Evolutionary conservation across 176 grass and related monocot species (phyloP).

Genomic region (Poa annua): DNA sequence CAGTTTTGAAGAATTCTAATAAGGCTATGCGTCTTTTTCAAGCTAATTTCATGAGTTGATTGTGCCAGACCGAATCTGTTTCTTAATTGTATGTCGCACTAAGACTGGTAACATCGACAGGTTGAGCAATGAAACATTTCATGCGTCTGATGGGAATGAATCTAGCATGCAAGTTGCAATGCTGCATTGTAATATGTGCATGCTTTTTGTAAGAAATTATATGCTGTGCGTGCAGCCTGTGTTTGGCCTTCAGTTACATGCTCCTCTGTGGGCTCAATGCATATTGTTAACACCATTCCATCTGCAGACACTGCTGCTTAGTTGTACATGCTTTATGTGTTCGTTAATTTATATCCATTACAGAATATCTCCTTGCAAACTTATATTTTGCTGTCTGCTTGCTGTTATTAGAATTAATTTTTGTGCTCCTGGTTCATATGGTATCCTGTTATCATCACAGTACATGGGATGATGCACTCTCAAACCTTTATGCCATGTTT

Average conservation of each 20-base stretch:
- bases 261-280: constrained; percentile 6
- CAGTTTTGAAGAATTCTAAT: constrained; percentile 55
- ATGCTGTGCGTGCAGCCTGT: not conserved
- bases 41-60: constrained; percentile 42
- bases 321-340: not conserved
- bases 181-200: not conserved
- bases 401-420: not conserved
- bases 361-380: not conserved
- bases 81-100: not conserved
- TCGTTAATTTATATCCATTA: not conserved
- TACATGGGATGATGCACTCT: not conserved
- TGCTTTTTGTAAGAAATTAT: constrained; percentile 11
- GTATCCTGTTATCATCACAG: not conserved
- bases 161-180: not conserved
- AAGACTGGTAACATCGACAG: not conserved
- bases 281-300: not conserved
- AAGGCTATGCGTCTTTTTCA: constrained; percentile 50
- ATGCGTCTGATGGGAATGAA: not conserved
- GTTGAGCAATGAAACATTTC: not conserved
- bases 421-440: not conserved
- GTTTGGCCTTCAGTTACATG: not conserved
- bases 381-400: not conserved
- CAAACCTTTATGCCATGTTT: not conserved
- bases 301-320: not conserved
- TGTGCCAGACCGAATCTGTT: not conserved